Conservation (phyloP, 2,329 filamentous ascomycete species). For the Nigrospora osmanthi region DNA sequence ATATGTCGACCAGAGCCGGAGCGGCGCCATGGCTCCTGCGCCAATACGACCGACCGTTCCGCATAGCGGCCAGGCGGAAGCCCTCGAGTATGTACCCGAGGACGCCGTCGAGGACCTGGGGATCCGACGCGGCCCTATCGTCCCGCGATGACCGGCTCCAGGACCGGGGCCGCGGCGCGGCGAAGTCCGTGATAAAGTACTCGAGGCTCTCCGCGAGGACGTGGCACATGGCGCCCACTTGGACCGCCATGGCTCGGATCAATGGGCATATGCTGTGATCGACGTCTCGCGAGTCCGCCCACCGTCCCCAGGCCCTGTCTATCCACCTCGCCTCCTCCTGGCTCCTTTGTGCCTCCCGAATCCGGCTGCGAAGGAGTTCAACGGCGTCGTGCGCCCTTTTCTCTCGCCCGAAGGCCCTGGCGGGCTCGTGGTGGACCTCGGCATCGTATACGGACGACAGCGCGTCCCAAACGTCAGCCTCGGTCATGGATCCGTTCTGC, state of each 20-base stretch:
- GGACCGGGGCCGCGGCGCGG: too few species aligned
- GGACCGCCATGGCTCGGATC: neutral
- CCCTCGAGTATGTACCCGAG: neutral
- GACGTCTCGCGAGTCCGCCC: neutral
- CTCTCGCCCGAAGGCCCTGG: neutral
- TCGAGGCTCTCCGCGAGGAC: too few species aligned
- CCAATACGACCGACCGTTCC: neutral
- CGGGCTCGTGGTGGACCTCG: neutral
- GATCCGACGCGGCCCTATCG: too few species aligned
- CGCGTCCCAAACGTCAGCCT: neutral
- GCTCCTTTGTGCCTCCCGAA: neutral
- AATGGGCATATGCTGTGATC: neutral
- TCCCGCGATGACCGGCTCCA: too few species aligned
- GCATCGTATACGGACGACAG: neutral
- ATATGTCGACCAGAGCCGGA: neutral
- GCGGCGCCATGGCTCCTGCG: neutral
- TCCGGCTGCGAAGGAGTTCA: neutral
- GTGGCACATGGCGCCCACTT: neutral
- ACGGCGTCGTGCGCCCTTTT: neutral
- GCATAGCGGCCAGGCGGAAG: neutral
- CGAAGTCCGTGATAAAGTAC: too few species aligned
- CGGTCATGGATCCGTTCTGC: neutral
- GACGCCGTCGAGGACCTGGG: too few species aligned
- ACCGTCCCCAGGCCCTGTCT: neutral
- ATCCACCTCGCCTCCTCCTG: neutral